Percentiles rank a stretch among this genome's conserved stretches.
Conservation (phyloP, 2,329 filamentous ascomycete genomes). For the Thielaviopsis punctulata region DNA sequence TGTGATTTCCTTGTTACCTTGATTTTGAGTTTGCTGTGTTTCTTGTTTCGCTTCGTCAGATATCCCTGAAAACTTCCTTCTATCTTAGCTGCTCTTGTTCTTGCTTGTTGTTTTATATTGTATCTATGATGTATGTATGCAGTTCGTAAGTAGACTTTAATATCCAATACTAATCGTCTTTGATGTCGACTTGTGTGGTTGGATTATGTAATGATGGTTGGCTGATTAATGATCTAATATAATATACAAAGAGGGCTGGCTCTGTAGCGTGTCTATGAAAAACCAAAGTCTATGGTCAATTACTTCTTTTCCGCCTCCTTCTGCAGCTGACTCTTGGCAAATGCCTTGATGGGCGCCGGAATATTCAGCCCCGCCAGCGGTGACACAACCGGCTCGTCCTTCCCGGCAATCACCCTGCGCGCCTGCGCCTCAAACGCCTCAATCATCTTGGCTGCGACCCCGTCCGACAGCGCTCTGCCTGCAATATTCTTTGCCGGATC, state of each 20-base stretch:
- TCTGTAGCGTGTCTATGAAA: neutral
- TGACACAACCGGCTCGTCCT: conserved; percentile 4
- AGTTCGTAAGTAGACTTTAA: neutral
- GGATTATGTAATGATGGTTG: neutral
- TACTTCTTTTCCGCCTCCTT: conserved; percentile 15
- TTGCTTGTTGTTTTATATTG: neutral
- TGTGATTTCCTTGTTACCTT: neutral
- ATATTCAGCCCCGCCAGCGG: conserved; percentile 5
- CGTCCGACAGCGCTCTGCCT: conserved; percentile 65
- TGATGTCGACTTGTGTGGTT: neutral
- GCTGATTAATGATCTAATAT: neutral
- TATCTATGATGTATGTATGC: neutral
- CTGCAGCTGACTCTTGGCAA: conserved; percentile 10
- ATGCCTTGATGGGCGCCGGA: conserved; percentile 10
- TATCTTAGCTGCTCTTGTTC: neutral
- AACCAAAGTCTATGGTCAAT: neutral
- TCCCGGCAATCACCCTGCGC: conserved; percentile 31
- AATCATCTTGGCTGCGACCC: conserved; percentile 77
- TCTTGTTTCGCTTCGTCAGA: neutral
- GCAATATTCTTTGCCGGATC: conserved; percentile 78
- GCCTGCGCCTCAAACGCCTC: conserved; percentile 81
- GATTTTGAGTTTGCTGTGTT: neutral
- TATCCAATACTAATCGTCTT: neutral
- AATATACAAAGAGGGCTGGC: neutral
- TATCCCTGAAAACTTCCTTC: neutral